These are phyloP conservation scores for Aspergillus transmontanensis DNA, from an alignment of 2,329 filamentous ascomycete genomes.

Conservation along the genomic window DNA sequence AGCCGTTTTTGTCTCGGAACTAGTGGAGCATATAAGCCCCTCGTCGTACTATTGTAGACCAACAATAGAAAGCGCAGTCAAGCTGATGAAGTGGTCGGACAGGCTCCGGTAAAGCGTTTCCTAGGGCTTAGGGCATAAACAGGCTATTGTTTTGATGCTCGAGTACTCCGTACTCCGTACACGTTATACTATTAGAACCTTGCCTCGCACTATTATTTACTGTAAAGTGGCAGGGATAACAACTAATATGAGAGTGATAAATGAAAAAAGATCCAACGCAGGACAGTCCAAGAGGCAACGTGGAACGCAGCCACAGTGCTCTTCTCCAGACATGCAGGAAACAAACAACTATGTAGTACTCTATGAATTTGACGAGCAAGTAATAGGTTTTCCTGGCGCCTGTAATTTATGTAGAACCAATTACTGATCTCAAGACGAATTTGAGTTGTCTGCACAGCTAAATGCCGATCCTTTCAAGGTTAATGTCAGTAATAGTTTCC, in stretches of 20 bases:
- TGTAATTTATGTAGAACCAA: neutral
- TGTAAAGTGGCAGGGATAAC: neutral
- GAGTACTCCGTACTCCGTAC: neutral
- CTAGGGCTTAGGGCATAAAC: neutral
- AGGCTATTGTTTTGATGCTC: neutral
- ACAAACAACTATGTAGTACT: neutral
- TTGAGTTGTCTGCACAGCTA: neutral
- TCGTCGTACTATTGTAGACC: neutral
- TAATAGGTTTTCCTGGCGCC: neutral
- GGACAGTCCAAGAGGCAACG: neutral
- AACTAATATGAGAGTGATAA: neutral
- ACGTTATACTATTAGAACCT: neutral
- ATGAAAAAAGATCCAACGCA: neutral
- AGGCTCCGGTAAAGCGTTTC: neutral
- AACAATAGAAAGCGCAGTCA: neutral
- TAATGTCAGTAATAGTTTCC: neutral
- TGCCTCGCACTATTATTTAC: neutral
- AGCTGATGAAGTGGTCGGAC: neutral
- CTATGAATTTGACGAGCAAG: neutral
- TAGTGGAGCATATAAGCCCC: neutral
- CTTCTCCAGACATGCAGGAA: neutral
- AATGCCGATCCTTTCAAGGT: neutral
- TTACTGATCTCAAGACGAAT: neutral
- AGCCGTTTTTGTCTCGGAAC: neutral
- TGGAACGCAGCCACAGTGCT: neutral